phyloP scores from a whole-genome alignment of 192 early-diverging fungal species.

The Linnemannia zychae region DNA sequence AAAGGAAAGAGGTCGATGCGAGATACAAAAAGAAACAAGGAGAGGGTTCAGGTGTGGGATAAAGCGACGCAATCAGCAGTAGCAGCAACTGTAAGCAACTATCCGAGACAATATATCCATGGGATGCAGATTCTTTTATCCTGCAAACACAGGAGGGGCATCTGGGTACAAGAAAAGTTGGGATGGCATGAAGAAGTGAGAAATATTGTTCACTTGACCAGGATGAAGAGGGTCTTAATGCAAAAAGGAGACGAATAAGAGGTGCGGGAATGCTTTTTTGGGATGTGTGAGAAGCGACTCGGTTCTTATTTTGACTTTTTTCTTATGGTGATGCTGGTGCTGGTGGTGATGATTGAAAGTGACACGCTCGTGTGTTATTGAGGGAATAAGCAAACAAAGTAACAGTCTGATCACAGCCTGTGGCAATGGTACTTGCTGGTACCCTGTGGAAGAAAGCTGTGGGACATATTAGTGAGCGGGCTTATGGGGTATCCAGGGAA shows the following conservation, averaged over 20 bases:
- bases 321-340: background rate
- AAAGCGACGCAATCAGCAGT: too few species aligned
- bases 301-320: background rate
- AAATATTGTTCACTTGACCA: too few species aligned
- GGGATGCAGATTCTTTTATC: too few species aligned
- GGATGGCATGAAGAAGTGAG: too few species aligned
- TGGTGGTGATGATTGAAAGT: background rate
- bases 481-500: background rate
- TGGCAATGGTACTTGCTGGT: background rate
- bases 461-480: background rate
- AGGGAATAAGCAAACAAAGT: background rate
- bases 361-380: background rate
- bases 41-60: too few species aligned
- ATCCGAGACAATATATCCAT: too few species aligned
- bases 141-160: too few species aligned
- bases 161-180: too few species aligned
- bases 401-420: background rate
- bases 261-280: slow-evolving; percentile 4
- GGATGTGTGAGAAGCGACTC: background rate
- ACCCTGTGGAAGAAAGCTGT: background rate
- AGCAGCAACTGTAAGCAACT: too few species aligned
- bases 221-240: background rate
- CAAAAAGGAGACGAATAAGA: too few species aligned
- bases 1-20: background rate
- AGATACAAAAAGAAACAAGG: background rate